Evolutionary conservation across 139 green algal genomes (phyloP).

Genomic region (Chlorella sp.): DNA sequence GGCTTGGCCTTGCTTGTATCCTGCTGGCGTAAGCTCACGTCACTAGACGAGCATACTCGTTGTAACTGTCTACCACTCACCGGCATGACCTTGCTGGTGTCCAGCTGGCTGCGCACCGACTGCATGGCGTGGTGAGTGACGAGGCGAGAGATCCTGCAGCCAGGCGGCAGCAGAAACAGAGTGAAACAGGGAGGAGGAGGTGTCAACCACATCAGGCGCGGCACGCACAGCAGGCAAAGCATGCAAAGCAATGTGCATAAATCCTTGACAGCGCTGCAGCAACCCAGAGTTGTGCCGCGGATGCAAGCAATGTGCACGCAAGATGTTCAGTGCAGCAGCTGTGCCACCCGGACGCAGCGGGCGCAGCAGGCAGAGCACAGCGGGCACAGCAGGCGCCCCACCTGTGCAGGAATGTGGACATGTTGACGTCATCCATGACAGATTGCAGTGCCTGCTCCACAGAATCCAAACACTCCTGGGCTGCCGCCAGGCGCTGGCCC

Average conservation of each 20-base stretch:
- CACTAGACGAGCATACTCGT: too few relatives aligned
- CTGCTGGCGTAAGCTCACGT: too few relatives aligned
- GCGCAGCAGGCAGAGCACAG: not conserved
- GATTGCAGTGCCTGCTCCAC: not conserved
- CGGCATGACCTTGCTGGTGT: not conserved
- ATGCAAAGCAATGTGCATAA: too few relatives aligned
- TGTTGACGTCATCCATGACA: slow-evolving; percentile 14
- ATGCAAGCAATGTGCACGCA: too few relatives aligned
- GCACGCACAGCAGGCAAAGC: too few relatives aligned
- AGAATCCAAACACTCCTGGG: not conserved
- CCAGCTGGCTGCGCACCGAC: not conserved
- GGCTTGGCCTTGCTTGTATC: too few relatives aligned
- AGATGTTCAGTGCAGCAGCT: not conserved
- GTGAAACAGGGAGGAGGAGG: not conserved
- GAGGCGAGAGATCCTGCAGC: not conserved
- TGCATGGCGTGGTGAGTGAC: not conserved
- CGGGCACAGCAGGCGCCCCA: not conserved
- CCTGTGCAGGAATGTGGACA: slow-evolving; percentile 38
- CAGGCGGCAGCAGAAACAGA: not conserved
- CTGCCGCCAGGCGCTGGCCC: not conserved
- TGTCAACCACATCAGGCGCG: too few relatives aligned
- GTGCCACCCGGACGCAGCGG: too few relatives aligned
- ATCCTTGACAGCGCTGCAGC: too few relatives aligned
- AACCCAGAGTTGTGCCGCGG: too few relatives aligned
- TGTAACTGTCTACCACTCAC: too few relatives aligned